phyloP scores from a whole-genome alignment of 2,329 filamentous ascomycete genomes.

The Sporothrix variecibatus region DNA sequence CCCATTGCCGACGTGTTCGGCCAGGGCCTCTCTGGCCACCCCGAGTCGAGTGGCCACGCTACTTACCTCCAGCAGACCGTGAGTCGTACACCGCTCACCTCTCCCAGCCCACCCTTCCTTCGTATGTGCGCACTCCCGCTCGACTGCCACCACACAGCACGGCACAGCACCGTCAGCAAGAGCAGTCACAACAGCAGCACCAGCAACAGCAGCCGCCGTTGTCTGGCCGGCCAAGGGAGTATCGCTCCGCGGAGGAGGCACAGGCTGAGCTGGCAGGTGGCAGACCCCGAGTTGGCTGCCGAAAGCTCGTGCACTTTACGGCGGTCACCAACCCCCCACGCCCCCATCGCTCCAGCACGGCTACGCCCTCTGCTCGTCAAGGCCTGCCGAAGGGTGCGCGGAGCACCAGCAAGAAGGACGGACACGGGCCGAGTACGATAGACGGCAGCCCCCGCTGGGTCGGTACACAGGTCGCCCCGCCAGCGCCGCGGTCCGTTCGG shows the following conservation, averaged over 20 bases:
- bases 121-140: slow-evolving; percentile 40
- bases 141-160: slow-evolving; percentile 24
- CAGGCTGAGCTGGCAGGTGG: slow-evolving; percentile 88
- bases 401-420: slow-evolving; percentile 71
- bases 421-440: slow-evolving; percentile 86
- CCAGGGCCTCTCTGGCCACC: slow-evolving; percentile 67
- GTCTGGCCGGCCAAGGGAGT: slow-evolving; percentile 73
- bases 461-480: slow-evolving; percentile 64
- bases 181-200: slow-evolving; percentile 39
- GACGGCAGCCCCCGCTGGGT: slow-evolving; percentile 81
- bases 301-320: slow-evolving; percentile 95
- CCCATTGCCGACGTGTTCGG: slow-evolving; percentile 95
- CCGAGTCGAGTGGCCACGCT: slow-evolving; percentile 54
- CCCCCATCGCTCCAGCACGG: slow-evolving; percentile 76
- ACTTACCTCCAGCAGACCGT: slow-evolving; percentile 65
- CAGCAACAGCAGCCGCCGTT: slow-evolving; percentile 51
- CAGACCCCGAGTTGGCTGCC: slow-evolving; percentile 86
- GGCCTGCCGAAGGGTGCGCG: slow-evolving; percentile 53
- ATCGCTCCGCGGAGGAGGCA: slow-evolving; percentile 93
- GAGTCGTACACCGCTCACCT: slow-evolving; percentile 71
- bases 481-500: slow-evolving; percentile 71
- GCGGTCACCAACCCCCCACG: slow-evolving; percentile 88
- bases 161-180: slow-evolving; percentile 19
- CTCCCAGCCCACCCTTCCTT: slow-evolving; percentile 71
- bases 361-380: slow-evolving; percentile 35